Percentiles rank a stretch among this genome's conserved stretches.
Conservation (phyloP, 2,329 filamentous ascomycete species). For the Scleromitrula shiraiana region DNA sequence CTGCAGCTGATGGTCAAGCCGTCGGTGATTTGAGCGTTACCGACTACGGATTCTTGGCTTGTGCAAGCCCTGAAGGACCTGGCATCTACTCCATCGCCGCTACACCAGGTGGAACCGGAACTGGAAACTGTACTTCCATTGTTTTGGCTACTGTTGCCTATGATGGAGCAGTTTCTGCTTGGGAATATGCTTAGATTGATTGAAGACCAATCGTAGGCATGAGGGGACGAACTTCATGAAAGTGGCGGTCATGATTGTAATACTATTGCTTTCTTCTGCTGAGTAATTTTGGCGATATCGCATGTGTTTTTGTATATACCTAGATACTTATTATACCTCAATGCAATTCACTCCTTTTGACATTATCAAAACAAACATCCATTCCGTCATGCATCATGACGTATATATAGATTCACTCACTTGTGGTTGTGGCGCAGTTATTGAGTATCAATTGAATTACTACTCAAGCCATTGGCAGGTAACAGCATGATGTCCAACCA, state of each 20-base stretch:
- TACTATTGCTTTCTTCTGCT: neutral
- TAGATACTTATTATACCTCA: neutral
- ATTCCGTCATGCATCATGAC: too few relatives aligned
- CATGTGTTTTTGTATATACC: neutral
- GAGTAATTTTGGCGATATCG: neutral
- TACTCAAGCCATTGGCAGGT: too few relatives aligned
- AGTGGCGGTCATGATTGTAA: too few relatives aligned
- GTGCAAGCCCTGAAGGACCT: neutral
- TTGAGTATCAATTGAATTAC: too few relatives aligned
- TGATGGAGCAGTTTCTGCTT: neutral
- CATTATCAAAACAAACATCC: neutral
- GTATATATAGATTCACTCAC: neutral
- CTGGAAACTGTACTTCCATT: slow-evolving; percentile 1
- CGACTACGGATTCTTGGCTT: slow-evolving; percentile 5
- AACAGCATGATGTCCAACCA: too few relatives aligned
- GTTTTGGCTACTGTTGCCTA: neutral
- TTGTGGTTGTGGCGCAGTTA: neutral
- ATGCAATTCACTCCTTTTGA: neutral
- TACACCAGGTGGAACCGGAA: neutral
- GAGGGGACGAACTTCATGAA: neutral
- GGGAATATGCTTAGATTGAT: neutral
- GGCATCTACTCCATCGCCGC: neutral
- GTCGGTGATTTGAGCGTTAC: neutral
- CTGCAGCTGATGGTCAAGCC: neutral
- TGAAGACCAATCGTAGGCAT: neutral